A percentile compares a stretch with the other conserved stretches of the same genome.
Conservation (phyloP, 2,329 filamentous ascomycete genomes). For the Ceratocystis ficicola region DNA sequence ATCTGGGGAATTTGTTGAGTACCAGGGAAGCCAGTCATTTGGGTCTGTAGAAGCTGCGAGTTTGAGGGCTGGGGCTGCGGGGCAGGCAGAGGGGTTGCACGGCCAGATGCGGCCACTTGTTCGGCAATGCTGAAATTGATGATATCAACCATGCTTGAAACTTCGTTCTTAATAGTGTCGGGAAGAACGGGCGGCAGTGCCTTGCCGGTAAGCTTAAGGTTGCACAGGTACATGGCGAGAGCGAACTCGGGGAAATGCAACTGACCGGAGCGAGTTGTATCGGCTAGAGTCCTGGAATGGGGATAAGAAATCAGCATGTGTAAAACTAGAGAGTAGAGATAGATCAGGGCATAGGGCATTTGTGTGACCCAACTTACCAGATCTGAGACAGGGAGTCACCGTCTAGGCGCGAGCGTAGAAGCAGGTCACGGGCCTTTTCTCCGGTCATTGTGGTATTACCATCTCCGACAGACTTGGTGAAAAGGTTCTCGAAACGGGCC, state of each 20-base stretch:
- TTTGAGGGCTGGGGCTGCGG: constrained; percentile 65
- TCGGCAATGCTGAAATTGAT: constrained; percentile 90
- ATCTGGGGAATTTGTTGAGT: constrained; percentile 31
- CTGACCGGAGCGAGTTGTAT: constrained; percentile 92
- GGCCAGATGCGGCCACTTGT: constrained; percentile 41
- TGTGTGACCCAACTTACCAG: constrained; percentile 46
- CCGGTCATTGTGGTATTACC: constrained; percentile 76
- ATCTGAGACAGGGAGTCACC: constrained; percentile 84
- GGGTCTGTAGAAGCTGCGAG: constrained; percentile 48
- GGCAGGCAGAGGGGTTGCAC: constrained; percentile 39
- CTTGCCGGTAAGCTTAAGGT: constrained; percentile 80
- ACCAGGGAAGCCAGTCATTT: constrained; percentile 57
- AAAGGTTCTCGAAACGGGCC: constrained; percentile 91
- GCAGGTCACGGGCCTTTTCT: constrained; percentile 80
- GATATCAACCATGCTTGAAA: constrained; percentile 98
- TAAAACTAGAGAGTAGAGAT: neutral
- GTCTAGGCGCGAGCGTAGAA: constrained; percentile 76
- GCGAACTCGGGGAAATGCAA: constrained; percentile 96
- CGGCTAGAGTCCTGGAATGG: constrained; percentile 64
- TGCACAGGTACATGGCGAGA: constrained; percentile 96
- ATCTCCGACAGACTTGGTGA: constrained; percentile 86
- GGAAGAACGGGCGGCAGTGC: constrained; percentile 62
- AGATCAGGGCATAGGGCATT: neutral
- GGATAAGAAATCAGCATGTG: constrained; percentile 11
- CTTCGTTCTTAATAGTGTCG: constrained; percentile 84